Evolutionary conservation across 2,329 filamentous ascomycete genomes (phyloP).

Genomic region (Colletotrichum neosansevieriae): DNA sequence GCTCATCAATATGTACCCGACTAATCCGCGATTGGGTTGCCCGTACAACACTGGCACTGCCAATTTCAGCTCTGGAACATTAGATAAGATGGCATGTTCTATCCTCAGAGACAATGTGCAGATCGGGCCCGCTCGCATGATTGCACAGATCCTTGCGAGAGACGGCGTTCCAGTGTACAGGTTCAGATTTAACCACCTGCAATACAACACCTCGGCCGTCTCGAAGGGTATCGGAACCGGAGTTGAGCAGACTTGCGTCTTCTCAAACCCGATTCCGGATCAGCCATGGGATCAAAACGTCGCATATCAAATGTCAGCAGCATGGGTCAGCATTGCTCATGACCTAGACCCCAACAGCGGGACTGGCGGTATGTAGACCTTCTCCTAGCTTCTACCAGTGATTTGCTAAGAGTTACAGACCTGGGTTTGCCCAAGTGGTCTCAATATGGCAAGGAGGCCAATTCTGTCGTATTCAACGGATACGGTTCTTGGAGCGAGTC

Average conservation of each 20-base stretch:
- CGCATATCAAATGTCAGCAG: slow-evolving; percentile 60
- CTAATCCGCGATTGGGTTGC: not conserved
- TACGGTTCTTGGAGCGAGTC: slow-evolving; percentile 58
- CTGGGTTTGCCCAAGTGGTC: slow-evolving; percentile 52
- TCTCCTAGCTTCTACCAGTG: not conserved
- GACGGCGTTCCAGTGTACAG: slow-evolving; percentile 65
- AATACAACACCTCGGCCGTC: slow-evolving; percentile 55
- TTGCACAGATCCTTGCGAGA: slow-evolving; percentile 66
- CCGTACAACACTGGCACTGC: slow-evolving; percentile 6
- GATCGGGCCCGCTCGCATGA: slow-evolving; percentile 55
- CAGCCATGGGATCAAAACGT: slow-evolving; percentile 50
- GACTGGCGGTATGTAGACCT: not conserved
- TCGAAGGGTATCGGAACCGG: slow-evolving; percentile 62
- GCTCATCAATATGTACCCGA: slow-evolving; percentile 4
- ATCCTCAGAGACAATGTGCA: slow-evolving; percentile 3
- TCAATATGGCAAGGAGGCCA: slow-evolving; percentile 53
- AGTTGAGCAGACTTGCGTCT: slow-evolving; percentile 56
- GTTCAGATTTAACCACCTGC: slow-evolving; percentile 58
- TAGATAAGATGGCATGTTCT: slow-evolving; percentile 20
- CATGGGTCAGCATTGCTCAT: slow-evolving; percentile 64
- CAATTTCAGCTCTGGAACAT: not conserved
- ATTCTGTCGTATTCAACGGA: slow-evolving; percentile 63
- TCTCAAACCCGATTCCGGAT: slow-evolving; percentile 53
- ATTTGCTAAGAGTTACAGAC: not conserved
- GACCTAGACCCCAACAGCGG: slow-evolving; percentile 56